Conservation (phyloP, 495 filamentous ascomycete species). For the Aspergillus saccharolyticus region DNA sequence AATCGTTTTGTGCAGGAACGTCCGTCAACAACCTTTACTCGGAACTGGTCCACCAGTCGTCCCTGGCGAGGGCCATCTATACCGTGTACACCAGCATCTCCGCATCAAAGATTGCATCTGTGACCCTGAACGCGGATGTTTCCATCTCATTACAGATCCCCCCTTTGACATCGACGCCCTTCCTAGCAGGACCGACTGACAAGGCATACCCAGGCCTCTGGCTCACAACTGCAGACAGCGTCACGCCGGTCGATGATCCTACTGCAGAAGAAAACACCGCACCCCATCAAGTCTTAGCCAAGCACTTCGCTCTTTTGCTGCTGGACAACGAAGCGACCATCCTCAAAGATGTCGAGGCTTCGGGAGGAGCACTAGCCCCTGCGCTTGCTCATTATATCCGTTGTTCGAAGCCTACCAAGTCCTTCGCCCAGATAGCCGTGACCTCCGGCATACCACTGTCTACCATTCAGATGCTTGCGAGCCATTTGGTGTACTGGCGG, state of each 20-base stretch:
- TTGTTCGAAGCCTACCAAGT: constrained; percentile 76
- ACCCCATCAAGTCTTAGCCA: constrained; percentile 58
- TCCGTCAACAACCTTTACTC: constrained; percentile 40
- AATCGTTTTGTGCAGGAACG: constrained; percentile 24
- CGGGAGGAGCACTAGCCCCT: constrained; percentile 63
- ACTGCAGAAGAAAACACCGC: constrained; percentile 48
- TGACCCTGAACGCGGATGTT: constrained; percentile 52
- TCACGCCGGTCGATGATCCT: constrained; percentile 58
- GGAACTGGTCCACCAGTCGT: constrained; percentile 66
- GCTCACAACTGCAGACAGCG: constrained; percentile 78
- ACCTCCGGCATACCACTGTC: constrained; percentile 65
- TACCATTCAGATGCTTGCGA: constrained; percentile 77
- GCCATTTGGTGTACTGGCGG: constrained; percentile 92
- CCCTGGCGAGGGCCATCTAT: constrained; percentile 77
- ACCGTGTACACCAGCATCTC: constrained; percentile 77
- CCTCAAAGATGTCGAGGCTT: constrained; percentile 73
- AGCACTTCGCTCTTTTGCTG: constrained; percentile 80
- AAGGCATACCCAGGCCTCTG: constrained; percentile 66
- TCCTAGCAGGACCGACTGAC: constrained; percentile 62
- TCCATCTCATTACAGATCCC: constrained; percentile 85
- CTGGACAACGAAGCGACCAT: constrained; percentile 80
- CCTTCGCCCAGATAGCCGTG: constrained; percentile 74
- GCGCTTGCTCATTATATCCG: constrained; percentile 80
- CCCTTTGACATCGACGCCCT: constrained; percentile 66
- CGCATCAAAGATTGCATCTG: constrained; percentile 72